Conservation (phyloP, 2,329 filamentous ascomycete genomes). For the Coniochaeta hoffmannii region DNA sequence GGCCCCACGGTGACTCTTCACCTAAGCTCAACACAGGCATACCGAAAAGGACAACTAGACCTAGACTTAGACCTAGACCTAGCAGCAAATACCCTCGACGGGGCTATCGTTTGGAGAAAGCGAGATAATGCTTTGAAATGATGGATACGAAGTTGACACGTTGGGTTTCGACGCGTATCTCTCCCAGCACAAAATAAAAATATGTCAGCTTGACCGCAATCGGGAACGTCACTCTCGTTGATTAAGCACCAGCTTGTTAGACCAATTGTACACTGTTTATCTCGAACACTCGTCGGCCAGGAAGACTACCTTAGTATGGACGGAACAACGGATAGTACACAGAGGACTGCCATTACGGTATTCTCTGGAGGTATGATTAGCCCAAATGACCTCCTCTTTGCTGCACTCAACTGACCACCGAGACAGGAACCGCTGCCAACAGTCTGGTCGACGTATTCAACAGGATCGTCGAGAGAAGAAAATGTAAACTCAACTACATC, state of each 20-base stretch:
- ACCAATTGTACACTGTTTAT: neutral
- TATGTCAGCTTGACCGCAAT: neutral
- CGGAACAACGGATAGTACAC: neutral
- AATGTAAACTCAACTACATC: constrained; percentile 69
- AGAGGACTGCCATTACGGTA: constrained; percentile 13
- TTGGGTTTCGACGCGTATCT: constrained; percentile 5
- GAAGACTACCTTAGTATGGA: neutral
- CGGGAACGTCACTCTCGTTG: neutral
- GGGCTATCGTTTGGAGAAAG: neutral
- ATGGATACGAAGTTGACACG: constrained; percentile 19
- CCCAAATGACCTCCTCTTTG: neutral
- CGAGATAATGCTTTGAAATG: neutral
- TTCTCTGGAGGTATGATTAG: constrained; percentile 17
- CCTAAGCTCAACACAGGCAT: neutral
- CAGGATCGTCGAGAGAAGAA: constrained; percentile 53
- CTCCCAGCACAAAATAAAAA: neutral
- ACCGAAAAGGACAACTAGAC: neutral
- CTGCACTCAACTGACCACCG: constrained; percentile 17
- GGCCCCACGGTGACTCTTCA: neutral
- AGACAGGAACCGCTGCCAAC: constrained; percentile 88
- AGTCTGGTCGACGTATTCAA: constrained; percentile 88
- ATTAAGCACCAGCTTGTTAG: neutral
- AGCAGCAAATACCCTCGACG: neutral
- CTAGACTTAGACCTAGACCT: no score
- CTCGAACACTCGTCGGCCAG: neutral